Conservation (phyloP, 306 rosid genomes). For the Cicer arietinum region DNA sequence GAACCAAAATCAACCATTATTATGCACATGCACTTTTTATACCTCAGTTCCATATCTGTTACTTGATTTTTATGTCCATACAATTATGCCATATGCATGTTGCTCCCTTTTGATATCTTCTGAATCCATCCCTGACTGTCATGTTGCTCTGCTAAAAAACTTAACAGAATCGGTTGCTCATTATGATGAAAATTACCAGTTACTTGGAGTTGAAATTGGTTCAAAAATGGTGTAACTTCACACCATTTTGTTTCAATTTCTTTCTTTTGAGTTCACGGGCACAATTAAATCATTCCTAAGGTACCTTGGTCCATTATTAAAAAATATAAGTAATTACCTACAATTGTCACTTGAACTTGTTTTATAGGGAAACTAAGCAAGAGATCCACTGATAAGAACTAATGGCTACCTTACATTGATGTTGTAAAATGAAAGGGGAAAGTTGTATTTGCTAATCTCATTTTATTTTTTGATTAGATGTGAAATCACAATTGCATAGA, state of each 20-base stretch:
- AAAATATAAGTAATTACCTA: background rate
- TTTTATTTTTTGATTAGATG: conserved; percentile 46
- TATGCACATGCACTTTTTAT: background rate
- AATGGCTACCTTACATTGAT: conserved; percentile 36
- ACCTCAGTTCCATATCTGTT: background rate
- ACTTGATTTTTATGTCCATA: background rate
- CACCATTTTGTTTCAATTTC: conserved; percentile 8
- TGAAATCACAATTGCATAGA: conserved; percentile 60
- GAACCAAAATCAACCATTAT: background rate
- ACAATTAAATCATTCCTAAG: conserved; percentile 12
- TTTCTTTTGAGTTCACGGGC: background rate
- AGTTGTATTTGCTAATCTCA: conserved; percentile 26
- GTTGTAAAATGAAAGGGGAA: conserved; percentile 35
- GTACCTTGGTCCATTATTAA: background rate
- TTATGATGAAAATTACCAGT: background rate
- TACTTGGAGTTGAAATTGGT: background rate
- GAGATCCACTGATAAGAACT: conserved; percentile 12
- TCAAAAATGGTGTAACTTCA: background rate
- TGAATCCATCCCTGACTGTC: background rate
- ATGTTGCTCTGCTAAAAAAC: background rate
- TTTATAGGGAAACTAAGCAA: conserved; percentile 1
- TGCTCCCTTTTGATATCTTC: background rate
- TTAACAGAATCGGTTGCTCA: background rate
- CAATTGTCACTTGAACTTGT: background rate
- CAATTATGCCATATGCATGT: background rate